Conservation (phyloP, 2,329 filamentous ascomycete genomes). For the Colletotrichum viniferum region DNA sequence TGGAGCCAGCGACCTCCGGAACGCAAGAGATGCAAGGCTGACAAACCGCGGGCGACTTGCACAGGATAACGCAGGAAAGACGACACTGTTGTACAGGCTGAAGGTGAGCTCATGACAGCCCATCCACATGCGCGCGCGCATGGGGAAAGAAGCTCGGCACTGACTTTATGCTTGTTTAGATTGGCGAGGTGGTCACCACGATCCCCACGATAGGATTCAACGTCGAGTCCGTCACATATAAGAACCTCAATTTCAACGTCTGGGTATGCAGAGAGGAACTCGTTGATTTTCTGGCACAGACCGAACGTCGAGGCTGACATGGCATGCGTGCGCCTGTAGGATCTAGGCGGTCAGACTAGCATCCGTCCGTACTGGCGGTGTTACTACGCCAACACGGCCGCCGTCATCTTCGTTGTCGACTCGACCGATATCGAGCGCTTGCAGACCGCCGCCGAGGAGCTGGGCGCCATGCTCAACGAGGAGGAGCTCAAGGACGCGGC, state of each 20-base stretch:
- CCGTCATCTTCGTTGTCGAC: slow-evolving; percentile 98
- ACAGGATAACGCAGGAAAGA: slow-evolving; percentile 98
- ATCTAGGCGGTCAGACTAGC: slow-evolving; percentile 96
- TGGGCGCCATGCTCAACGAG: slow-evolving; percentile 94
- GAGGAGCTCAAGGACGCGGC: slow-evolving; percentile 94
- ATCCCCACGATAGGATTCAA: slow-evolving; percentile 99
- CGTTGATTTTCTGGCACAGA: not conserved
- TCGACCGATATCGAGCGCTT: slow-evolving; percentile 96
- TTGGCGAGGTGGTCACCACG: slow-evolving; percentile 97
- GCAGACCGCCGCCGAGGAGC: slow-evolving; percentile 89
- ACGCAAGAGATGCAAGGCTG: not conserved
- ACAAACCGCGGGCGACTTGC: slow-evolving; percentile 15
- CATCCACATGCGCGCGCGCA: not conserved
- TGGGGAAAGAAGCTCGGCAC: not conserved
- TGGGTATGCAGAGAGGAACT: slow-evolving; percentile 70
- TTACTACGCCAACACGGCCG: slow-evolving; percentile 98
- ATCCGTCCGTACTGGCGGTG: slow-evolving; percentile 99
- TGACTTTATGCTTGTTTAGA: slow-evolving; percentile 55
- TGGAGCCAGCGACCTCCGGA: not conserved
- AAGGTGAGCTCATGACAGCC: slow-evolving; percentile 63
- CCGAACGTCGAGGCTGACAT: slow-evolving; percentile 23
- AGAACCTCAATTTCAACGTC: slow-evolving; percentile 98
- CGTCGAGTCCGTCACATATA: slow-evolving; percentile 97
- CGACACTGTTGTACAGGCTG: slow-evolving; percentile 91
- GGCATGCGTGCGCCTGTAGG: slow-evolving; percentile 49